Evolutionary conservation across 371 early-diverging fungal species (phyloP), one percentile per base, ranked within the genome.

Genomic region (Mortierella sp.): DNA sequence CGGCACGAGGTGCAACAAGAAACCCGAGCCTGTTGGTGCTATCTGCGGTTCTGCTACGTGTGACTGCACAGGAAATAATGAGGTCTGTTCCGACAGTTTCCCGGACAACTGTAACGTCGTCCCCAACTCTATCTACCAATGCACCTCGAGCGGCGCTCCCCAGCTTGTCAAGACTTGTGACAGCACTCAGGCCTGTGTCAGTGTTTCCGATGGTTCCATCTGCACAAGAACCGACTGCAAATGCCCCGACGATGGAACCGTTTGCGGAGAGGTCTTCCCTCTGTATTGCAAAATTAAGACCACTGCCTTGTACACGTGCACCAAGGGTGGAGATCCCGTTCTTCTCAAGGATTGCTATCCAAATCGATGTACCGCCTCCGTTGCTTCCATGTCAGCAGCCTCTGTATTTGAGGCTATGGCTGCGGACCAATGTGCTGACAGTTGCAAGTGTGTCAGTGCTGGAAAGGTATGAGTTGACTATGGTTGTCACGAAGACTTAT

Each of bases 231-330:
- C 26, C 24, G 37, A 47, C 32, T 56, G 57, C 47, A 47, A 44
- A 34, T 56, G 57, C 31, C 43, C 57, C 7, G 47, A 31, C 14
- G 47, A 47, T 9, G 57, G 57, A 14, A 30, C 46, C 8, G 26
- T 46, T 23, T 46, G 57, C 32, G 57, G 57, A 8, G 43, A 43
- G 26, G 48, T 28, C 31, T 56, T 56, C 44, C 44, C 46, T 14
- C 23, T 30, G 9, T 46, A 44, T 5, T 56, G 57, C 32, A 31
- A 47, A 30, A 46, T 56, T 32, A 31, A 43, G n/a, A 14, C 46
- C 14, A 47, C 43, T 4, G 26, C 57, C 2, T 23, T 56, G 30
- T 56, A 56, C 47, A 23, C 6, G 12, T 56, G 57, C 47, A 56
- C 37, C 24, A 56, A 56, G 47, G 57, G 57, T 31, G 44, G 21